Evolutionary conservation across 2,329 filamentous ascomycete genomes (phyloP), one percentile per base, ranked within the genome.

Genomic region (Penicillium decumbens): DNA sequence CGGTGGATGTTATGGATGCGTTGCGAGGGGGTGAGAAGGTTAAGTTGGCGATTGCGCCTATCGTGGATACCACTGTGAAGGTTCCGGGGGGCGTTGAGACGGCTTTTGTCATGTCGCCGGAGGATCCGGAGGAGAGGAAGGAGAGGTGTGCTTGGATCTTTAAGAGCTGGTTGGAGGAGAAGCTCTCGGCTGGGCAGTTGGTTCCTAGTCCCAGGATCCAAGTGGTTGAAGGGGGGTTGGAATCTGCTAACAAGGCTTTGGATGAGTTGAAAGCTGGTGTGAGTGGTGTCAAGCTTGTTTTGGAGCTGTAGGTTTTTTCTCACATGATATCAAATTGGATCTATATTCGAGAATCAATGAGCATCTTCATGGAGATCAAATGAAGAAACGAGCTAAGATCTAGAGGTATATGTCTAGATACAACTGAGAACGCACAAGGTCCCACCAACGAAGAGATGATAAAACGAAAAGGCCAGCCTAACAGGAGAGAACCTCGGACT

Each of bases 231-330:
- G 55, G 58, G 7, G 59, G 59, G 0, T 32, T 63, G 41, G 53
- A 45, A 9, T 50, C 54, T 24, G 41, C 57, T 15, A 43, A 63
- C 27, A 20, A 28, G 12, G 60, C 59, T 13, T 33, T 63, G 37
- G 54, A 63, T 48, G 51, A 54, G 12, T 29, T 59, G 37, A 58
- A 55, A 42, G 48, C 39, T 30, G 60, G 60, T 3, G 60, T 62
- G 1, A 63, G 60, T 45, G 52, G 51, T 23, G 55, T 50, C 3
- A 62, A 63, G 51, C 48, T 62, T 47, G 57, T 62, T 33, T 41
- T 61, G 24, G 52, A 51, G 24, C 29, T 54, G 10, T 37, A 20
- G 15, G 18, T 23, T 12, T 4, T 20, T 4, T 12, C 4, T 6
- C 18, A 4, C 4, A 5, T 12, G 9, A 10, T 8, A 37, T 12